A percentile compares a stretch with the other conserved stretches of the same genome.
phyloP scores from a whole-genome alignment of 805 yeast genomes.

The Cyberlindnera bimundalis region DNA sequence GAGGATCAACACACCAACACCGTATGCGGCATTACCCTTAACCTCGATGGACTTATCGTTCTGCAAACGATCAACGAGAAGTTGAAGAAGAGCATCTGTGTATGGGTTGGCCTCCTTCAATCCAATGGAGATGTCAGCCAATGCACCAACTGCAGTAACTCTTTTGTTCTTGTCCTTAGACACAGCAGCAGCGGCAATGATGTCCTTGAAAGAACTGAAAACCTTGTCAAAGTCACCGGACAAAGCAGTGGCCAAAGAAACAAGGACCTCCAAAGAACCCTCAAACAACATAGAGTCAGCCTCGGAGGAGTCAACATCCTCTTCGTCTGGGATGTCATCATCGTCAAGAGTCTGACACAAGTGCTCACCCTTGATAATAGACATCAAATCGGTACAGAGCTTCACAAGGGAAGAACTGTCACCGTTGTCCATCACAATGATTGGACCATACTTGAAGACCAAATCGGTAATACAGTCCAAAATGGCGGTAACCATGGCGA shows the following conservation, averaged over 20 bases:
- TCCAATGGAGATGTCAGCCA: constrained; percentile 84
- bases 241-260: constrained; percentile 70
- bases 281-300: constrained; percentile 73
- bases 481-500: constrained; percentile 73
- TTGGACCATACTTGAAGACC: constrained; percentile 66
- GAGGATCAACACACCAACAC: constrained; percentile 73
- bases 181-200: constrained; percentile 52
- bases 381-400: constrained; percentile 68
- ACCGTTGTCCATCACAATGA: constrained; percentile 57
- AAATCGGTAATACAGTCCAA: constrained; percentile 72
- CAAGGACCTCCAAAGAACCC: constrained; percentile 80
- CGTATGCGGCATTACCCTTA: constrained; percentile 93
- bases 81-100: constrained; percentile 64
- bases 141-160: constrained; percentile 79
- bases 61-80: constrained; percentile 65
- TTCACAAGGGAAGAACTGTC: constrained; percentile 58
- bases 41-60: constrained; percentile 82
- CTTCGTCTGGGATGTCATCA: constrained; percentile 53
- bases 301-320: constrained; percentile 53
- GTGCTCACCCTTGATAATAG: constrained; percentile 77
- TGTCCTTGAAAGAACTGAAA: constrained; percentile 68
- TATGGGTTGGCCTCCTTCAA: constrained; percentile 64
- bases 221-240: constrained; percentile 74
- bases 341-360: constrained; percentile 76
- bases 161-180: constrained; percentile 72